Conservation (phyloP, 1,284 basidiomycete genomes). For the Acaromyces ingoldii region DNA sequence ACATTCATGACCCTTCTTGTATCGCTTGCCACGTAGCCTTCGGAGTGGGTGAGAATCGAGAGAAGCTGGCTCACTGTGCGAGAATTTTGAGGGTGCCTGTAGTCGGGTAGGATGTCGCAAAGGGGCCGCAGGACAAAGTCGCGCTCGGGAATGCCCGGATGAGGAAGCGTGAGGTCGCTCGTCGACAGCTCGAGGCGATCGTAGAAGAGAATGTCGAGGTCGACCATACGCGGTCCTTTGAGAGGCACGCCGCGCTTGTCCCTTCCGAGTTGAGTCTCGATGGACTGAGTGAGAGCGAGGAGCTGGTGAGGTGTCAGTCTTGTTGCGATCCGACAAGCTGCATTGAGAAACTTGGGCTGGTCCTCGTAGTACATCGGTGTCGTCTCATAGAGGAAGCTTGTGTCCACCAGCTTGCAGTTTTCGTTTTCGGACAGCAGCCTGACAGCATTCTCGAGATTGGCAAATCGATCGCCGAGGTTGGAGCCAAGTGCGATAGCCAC, state of each 20-base stretch:
- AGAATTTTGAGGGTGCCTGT: constrained; percentile 43
- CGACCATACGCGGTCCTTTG: constrained; percentile 84
- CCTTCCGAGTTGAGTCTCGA: constrained; percentile 75
- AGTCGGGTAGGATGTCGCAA: constrained; percentile 58
- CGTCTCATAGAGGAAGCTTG: constrained; percentile 89
- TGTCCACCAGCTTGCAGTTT: constrained; percentile 59
- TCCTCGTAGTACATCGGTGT: constrained; percentile 91
- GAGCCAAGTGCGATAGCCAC: constrained; percentile 78
- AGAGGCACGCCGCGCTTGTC: constrained; percentile 63
- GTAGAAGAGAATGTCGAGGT: constrained; percentile 84
- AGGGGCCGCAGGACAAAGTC: constrained; percentile 89
- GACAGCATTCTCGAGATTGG: constrained; percentile 75
- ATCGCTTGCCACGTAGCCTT: constrained; percentile 24
- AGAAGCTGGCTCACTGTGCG: constrained; percentile 40
- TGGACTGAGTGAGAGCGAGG: constrained; percentile 66
- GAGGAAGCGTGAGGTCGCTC: constrained; percentile 73
- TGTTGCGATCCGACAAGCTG: constrained; percentile 79
- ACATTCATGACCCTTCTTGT: constrained; percentile 31
- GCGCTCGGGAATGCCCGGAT: constrained; percentile 72
- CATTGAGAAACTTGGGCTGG: constrained; percentile 85
- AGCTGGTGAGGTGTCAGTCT: constrained; percentile 64
- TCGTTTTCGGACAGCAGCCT: constrained; percentile 52
- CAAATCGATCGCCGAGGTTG: constrained; percentile 80
- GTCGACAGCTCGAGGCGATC: constrained; percentile 65
- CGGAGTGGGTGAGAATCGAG: constrained; percentile 29